phyloP scores from a whole-genome alignment of 2,329 filamentous ascomycete genomes.

The Xylaria sp. region DNA sequence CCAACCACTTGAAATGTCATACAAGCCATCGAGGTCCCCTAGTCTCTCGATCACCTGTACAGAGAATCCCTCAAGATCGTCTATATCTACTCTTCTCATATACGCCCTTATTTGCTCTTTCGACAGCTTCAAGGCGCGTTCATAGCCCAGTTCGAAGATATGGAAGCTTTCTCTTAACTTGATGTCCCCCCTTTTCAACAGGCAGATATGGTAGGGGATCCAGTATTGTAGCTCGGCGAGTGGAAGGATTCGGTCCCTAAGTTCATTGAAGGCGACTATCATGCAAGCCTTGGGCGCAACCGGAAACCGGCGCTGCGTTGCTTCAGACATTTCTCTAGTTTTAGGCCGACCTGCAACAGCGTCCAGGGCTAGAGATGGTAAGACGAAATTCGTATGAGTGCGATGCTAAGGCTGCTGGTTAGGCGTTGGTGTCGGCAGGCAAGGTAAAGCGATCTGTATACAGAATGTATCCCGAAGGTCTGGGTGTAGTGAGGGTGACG shows the following conservation, averaged over 20 bases:
- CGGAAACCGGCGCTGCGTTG: too few relatives aligned
- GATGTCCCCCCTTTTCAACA: neutral
- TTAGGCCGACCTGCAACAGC: neutral
- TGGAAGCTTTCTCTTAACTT: neutral
- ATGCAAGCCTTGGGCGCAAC: too few relatives aligned
- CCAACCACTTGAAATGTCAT: too few relatives aligned
- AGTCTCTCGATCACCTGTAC: neutral
- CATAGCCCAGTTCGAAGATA: conserved; percentile 8
- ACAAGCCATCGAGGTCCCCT: neutral
- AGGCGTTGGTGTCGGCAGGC: too few relatives aligned
- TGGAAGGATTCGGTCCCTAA: accelerated
- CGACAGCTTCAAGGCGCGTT: neutral
- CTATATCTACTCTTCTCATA: neutral
- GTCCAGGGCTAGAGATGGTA: neutral
- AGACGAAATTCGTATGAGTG: too few relatives aligned
- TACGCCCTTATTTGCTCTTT: neutral
- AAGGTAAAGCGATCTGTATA: too few relatives aligned
- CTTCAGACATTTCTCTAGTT: neutral
- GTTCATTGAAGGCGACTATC: neutral
- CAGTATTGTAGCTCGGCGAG: neutral
- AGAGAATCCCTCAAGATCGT: conserved; percentile 19
- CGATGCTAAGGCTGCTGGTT: too few relatives aligned
- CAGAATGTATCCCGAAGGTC: too few relatives aligned
- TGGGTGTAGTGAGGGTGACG: too few relatives aligned
- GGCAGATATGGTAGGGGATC: conserved; percentile 8